Conservation (phyloP, 2,329 filamentous ascomycete genomes). For the Aureobasidium sp. region DNA sequence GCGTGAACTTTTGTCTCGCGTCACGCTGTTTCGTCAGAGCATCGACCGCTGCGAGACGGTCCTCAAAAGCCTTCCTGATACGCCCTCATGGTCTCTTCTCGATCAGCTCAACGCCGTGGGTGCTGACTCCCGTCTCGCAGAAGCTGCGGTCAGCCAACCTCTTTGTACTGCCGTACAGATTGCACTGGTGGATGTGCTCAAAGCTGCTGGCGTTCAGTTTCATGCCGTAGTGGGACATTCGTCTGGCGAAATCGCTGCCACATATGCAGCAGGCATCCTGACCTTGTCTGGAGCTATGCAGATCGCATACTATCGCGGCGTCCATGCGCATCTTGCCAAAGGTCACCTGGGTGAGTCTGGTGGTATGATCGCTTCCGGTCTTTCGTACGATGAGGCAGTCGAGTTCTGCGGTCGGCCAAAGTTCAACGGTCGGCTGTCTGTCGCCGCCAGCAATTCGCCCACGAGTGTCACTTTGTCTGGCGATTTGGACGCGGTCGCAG, state of each 20-base stretch:
- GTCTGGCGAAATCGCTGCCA: constrained; percentile 29
- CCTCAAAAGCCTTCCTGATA: neutral
- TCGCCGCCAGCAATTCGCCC: too few species aligned
- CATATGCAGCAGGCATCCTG: constrained; percentile 23
- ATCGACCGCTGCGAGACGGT: neutral
- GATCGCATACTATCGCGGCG: constrained; percentile 22
- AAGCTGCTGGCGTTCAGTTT: constrained; percentile 19
- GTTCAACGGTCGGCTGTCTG: too few species aligned
- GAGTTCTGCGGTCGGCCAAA: too few species aligned
- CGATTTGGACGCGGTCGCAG: too few species aligned
- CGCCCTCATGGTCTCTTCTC: too few species aligned
- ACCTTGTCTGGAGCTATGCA: constrained; percentile 17
- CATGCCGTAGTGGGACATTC: constrained; percentile 26
- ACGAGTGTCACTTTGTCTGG: too few species aligned
- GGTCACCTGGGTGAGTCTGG: too few species aligned
- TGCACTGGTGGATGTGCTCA: constrained; percentile 37
- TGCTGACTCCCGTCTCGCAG: neutral
- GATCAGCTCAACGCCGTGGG: too few species aligned
- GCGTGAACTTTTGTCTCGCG: constrained; percentile 18
- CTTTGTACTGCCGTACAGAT: constrained; percentile 51
- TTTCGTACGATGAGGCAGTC: too few species aligned
- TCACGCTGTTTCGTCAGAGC: neutral
- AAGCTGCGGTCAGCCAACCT: constrained; percentile 33
- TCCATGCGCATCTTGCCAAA: too few species aligned
- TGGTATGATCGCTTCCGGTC: too few species aligned